A percentile compares a stretch with the other conserved stretches of the same genome.
These are phyloP conservation scores for Xylaria sp. DNA, from an alignment of 495 filamentous ascomycete species.

Conservation along the genomic window DNA sequence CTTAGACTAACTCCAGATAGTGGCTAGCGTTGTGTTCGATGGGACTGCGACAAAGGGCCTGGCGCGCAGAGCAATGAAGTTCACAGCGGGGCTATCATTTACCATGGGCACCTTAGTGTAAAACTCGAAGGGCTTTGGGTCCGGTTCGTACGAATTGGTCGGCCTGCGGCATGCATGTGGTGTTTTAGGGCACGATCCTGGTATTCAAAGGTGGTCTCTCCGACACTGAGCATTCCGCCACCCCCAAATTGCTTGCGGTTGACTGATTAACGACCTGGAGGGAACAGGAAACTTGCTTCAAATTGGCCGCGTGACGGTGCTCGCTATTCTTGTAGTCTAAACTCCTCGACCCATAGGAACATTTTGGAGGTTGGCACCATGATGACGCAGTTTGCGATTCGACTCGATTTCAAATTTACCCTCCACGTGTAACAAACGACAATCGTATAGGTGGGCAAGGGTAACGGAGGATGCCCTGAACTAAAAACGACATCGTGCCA, in stretches of 20 bases:
- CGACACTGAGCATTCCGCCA: neutral
- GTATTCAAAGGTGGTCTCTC: neutral
- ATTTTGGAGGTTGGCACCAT: neutral
- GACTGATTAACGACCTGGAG: neutral
- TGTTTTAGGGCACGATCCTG: neutral
- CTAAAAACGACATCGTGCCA: neutral
- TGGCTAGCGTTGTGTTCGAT: neutral
- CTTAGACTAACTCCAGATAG: neutral
- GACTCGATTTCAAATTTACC: neutral
- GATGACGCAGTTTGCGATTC: too few relatives aligned
- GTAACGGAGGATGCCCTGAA: neutral
- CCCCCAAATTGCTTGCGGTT: neutral
- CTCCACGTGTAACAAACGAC: neutral
- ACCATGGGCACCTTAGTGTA: neutral
- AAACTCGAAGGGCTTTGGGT: neutral
- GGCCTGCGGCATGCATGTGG: neutral
- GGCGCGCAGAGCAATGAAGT: neutral
- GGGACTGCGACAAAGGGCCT: neutral
- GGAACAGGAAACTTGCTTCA: neutral
- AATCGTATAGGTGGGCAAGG: neutral
- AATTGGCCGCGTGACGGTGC: neutral
- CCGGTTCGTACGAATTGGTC: neutral
- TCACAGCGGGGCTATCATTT: neutral
- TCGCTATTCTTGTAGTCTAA: neutral
- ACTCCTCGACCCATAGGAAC: neutral